phyloP scores from a whole-genome alignment of 805 yeast species.

The Cyberlindnera lachancei region DNA sequence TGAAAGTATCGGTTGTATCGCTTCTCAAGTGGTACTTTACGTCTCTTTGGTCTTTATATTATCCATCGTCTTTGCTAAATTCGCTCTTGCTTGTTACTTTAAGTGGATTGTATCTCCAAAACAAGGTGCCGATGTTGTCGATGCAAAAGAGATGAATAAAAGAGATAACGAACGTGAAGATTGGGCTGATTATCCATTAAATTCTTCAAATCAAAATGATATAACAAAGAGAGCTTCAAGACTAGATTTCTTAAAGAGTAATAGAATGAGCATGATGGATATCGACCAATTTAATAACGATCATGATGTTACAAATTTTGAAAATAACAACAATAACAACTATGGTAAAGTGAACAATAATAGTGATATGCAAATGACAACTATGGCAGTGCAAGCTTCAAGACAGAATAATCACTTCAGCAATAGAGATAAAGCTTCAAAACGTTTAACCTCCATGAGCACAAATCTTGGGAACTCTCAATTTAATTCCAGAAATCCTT shows the following conservation, averaged over 20 bases:
- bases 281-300: constrained; percentile 10
- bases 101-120: constrained; percentile 71
- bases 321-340: not conserved
- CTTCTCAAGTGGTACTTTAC: constrained; percentile 75
- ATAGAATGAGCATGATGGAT: constrained; percentile 25
- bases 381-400: constrained; percentile 63
- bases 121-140: constrained; percentile 71
- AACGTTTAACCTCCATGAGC: constrained; percentile 12
- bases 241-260: constrained; percentile 29
- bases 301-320: constrained; percentile 2
- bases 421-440: constrained; percentile 8
- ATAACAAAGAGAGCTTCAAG: constrained; percentile 29
- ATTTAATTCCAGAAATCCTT: constrained; percentile 20
- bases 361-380: constrained; percentile 24
- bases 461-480: constrained; percentile 11
- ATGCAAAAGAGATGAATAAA: constrained; percentile 50
- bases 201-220: constrained; percentile 33
- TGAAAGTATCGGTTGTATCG: constrained; percentile 88
- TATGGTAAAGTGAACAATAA: too few species aligned
- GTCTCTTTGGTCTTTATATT: constrained; percentile 80
- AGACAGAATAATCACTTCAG: constrained; percentile 9
- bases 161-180: constrained; percentile 67
- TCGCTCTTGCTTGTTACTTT: constrained; percentile 81
- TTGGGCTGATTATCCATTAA: constrained; percentile 61
- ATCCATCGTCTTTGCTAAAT: constrained; percentile 70